Evolutionary conservation across 805 yeast genomes (phyloP).

Genomic region (Yarrowia sp.): DNA sequence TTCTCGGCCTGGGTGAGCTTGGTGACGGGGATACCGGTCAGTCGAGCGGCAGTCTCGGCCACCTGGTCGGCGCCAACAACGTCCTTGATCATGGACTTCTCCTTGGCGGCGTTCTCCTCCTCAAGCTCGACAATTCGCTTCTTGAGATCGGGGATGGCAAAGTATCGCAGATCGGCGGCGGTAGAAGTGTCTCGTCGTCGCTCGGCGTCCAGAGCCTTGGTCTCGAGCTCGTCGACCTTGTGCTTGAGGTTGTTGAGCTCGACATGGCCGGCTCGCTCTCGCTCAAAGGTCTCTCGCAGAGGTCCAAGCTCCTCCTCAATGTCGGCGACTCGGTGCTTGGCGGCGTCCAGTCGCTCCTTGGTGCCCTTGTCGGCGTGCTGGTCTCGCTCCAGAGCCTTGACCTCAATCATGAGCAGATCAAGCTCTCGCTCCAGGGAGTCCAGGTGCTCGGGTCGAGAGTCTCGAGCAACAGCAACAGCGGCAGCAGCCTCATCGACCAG

Average conservation of each 20-base stretch:
- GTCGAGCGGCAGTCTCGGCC: slow-evolving; percentile 95
- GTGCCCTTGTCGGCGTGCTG: slow-evolving; percentile 76
- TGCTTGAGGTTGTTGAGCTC: slow-evolving; percentile 87
- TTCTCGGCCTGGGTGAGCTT: slow-evolving; percentile 94
- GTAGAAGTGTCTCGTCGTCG: slow-evolving; percentile 94
- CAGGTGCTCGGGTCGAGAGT: slow-evolving; percentile 95
- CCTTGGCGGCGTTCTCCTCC: slow-evolving; percentile 70
- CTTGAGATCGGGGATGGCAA: slow-evolving; percentile 93
- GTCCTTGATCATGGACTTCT: slow-evolving; percentile 76
- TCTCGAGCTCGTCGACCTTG: slow-evolving; percentile 89
- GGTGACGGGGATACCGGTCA: slow-evolving; percentile 96
- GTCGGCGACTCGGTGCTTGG: slow-evolving; percentile 78
- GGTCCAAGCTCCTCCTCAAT: slow-evolving; percentile 87
- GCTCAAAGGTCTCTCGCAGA: slow-evolving; percentile 79
- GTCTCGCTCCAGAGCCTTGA: slow-evolving; percentile 94
- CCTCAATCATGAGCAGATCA: slow-evolving; percentile 91
- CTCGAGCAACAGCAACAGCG: slow-evolving; percentile 96
- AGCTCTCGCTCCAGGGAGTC: slow-evolving; percentile 93
- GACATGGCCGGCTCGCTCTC: slow-evolving; percentile 90
- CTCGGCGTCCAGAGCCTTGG: slow-evolving; percentile 94
- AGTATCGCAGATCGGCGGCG: slow-evolving; percentile 95
- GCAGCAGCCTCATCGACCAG: slow-evolving; percentile 96
- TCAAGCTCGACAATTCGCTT: slow-evolving; percentile 78
- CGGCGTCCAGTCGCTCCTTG: slow-evolving; percentile 81
- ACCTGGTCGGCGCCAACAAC: slow-evolving; percentile 91